Base-by-base conservation (phyloP, 768 basidiomycete species). In the Lactifluus pinguis region DNA sequence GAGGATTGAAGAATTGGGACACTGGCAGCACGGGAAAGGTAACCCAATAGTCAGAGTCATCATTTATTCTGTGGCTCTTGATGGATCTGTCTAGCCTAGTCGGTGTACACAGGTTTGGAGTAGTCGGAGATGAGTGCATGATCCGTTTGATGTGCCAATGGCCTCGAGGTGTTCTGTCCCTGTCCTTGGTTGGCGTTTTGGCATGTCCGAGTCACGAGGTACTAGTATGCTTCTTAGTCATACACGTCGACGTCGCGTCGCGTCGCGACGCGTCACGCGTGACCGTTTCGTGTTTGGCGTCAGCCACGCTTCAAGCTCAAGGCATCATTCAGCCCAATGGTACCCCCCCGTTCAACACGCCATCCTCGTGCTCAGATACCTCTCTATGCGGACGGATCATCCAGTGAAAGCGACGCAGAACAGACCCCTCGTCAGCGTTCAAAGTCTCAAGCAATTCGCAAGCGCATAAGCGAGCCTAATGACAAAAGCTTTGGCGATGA, bases 381-480 rank as follows among this genome's bases (percentile, higher is more conserved):
- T 6, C 60, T 61, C 6, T 66, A 66, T 39, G 65, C 63, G 5
- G 65, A 66, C 49, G 57, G 38, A 21, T 51, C 57, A 21, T 57
- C 63, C 11, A 55, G 62, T 8, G 63, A n/a, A 72, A 70, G 79
- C 74, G 63, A 74, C 72, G 45, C 68, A 69, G 51, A 72, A 78
- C 55, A 39, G 39, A 65, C 56, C 4, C 64, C 63, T 6, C 63
- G 63, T 21, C 58, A 60, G 34, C 52, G 59, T n/a, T 34, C 32
- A 36, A 65, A 59, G 34, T 54, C 53, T 17, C 56, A 61, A 13
- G 32, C 41, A 21, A 34, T 50, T 21, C 65, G 65, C 56, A 85
- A 84, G 66, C 82, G 85, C 42, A 73, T 84, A 58, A 85, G 85
- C 72, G 87, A 89, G 62, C 75, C 72, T 38, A 74, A 80, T 66